Evolutionary conservation across 495 filamentous ascomycete species (phyloP).

Genomic region (Acidiella bohemica): DNA sequence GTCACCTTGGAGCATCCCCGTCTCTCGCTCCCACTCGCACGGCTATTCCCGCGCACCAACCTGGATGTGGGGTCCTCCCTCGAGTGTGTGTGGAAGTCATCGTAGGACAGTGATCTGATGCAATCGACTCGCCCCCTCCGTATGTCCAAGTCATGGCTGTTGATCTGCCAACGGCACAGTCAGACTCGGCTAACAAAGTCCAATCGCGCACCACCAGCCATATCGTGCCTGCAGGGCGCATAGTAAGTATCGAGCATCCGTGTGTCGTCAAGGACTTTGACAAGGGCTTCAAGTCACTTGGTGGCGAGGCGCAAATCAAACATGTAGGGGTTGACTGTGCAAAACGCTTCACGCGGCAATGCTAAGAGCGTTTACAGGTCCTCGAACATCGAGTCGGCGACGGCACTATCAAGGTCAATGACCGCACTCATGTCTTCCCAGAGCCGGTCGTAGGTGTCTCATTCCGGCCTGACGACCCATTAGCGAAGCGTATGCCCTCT

Average conservation of each 20-base stretch:
- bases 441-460: conserved; percentile 42
- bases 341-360: background rate
- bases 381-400: conserved; percentile 11
- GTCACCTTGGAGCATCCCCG: no score
- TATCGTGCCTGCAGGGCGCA: conserved; percentile 38
- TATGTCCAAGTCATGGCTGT: no score
- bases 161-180: no score
- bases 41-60: no score
- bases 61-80: no score
- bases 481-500: conserved; percentile 60
- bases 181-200: no score
- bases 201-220: no score
- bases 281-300: conserved; percentile 66
- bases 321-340: conserved; percentile 37
- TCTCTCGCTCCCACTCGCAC: no score
- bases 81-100: no score
- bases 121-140: no score
- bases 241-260: conserved; percentile 80
- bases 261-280: conserved; percentile 70
- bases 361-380: conserved; percentile 1
- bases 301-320: conserved; percentile 48
- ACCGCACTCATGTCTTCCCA: conserved; percentile 1
- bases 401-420: conserved; percentile 2
- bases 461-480: conserved; percentile 63
- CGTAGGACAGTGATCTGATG: no score